Evolutionary conservation across 176 grass and related monocot genomes (phyloP).

Genomic region (Carex scoparia): DNA sequence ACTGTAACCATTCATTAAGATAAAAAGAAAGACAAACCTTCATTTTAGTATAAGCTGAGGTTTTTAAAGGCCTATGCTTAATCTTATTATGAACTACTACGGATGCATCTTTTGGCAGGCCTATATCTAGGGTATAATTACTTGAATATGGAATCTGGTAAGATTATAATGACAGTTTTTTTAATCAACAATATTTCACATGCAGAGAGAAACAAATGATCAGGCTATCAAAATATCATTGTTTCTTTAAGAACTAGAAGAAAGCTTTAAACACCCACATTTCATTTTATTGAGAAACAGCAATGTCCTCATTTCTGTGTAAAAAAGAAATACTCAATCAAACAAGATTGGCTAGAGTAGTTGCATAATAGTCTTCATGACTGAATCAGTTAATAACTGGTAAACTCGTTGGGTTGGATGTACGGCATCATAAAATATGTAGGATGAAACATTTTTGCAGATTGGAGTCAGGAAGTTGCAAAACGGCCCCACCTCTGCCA

Average conservation of each 20-base stretch:
- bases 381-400: slow-evolving; percentile 53
- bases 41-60: background rate
- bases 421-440: slow-evolving; percentile 70
- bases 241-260: background rate
- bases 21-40: background rate
- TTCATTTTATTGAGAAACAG: slow-evolving; percentile 5
- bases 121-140: background rate
- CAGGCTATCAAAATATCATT: background rate
- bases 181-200: background rate
- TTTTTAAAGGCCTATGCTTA: background rate
- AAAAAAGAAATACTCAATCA: background rate
- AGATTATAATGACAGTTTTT: background rate
- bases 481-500: slow-evolving; percentile 57
- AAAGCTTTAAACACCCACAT: background rate
- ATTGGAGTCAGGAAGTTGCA: slow-evolving; percentile 49
- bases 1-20: background rate
- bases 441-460: slow-evolving; percentile 60
- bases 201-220: background rate
- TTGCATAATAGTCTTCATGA: slow-evolving; percentile 45
- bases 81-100: background rate
- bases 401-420: slow-evolving; percentile 76
- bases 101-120: background rate
- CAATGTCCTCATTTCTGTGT: background rate
- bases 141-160: background rate
- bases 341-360: background rate